phyloP scores from a whole-genome alignment of 257 asterid genomes.

The Petunia axillaris region DNA sequence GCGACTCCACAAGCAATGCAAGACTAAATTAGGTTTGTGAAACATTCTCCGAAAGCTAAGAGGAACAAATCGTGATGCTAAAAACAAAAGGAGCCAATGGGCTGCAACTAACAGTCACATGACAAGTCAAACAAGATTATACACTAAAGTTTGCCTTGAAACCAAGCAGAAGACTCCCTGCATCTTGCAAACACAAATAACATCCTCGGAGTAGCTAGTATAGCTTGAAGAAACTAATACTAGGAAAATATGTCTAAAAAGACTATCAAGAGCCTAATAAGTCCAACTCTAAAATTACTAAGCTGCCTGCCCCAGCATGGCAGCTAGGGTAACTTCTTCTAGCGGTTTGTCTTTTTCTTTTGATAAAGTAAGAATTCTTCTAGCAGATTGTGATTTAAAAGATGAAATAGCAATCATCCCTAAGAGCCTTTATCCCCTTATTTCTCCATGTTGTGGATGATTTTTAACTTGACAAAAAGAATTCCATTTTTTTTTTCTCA shows the following conservation, averaged over 20 bases:
- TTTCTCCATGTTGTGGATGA: not conserved
- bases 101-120: not conserved
- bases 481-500: not conserved
- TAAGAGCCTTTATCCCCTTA: not conserved
- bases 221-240: not conserved
- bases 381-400: not conserved
- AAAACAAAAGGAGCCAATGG: not conserved
- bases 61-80: not conserved
- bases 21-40: not conserved
- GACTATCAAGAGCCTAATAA: not conserved
- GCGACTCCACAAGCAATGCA: not conserved
- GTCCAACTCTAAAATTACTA: not conserved
- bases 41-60: constrained; percentile 2
- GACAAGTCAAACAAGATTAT: not conserved
- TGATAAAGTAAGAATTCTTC: not conserved
- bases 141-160: not conserved
- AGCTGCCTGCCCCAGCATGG: not conserved
- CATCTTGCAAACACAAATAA: not conserved
- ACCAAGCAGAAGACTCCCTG: not conserved
- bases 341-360: not conserved
- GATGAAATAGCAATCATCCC: not conserved
- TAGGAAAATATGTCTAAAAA: not conserved
- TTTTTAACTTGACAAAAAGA: not conserved
- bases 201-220: not conserved
- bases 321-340: not conserved